Evolutionary conservation across 805 yeast species (phyloP).

Genomic region (Millerozyma miso): DNA sequence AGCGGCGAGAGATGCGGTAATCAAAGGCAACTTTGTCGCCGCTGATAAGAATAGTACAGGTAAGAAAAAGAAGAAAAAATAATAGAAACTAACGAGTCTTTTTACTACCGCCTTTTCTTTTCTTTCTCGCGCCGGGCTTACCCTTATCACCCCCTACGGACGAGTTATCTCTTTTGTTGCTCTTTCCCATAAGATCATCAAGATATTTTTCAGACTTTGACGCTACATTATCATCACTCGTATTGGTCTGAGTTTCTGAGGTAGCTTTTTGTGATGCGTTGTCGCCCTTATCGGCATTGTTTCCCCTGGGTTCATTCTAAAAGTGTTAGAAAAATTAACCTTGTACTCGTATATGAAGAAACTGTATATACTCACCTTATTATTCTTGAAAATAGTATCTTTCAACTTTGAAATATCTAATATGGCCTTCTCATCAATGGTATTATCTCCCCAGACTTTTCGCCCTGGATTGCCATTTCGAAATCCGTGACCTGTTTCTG

Average conservation of each 20-base stretch:
- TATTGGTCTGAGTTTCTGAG: slow-evolving; percentile 5
- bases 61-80: slow-evolving; percentile 26
- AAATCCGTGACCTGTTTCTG: background rate
- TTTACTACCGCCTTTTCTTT: slow-evolving; percentile 9
- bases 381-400: slow-evolving; percentile 2
- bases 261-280: slow-evolving; percentile 6
- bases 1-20: slow-evolving; percentile 79
- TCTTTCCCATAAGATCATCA: slow-evolving; percentile 2
- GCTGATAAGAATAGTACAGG: slow-evolving; percentile 15
- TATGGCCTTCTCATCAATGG: background rate
- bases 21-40: slow-evolving; percentile 52
- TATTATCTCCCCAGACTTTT: slow-evolving; percentile 14
- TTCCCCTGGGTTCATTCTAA: background rate
- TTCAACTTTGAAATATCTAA: slow-evolving; percentile 6
- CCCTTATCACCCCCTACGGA: slow-evolving; percentile 7
- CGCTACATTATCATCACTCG: background rate
- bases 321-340: background rate
- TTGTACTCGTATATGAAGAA: background rate
- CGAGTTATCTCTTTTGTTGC: slow-evolving; percentile 6
- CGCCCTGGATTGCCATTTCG: slow-evolving; percentile 7
- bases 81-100: background rate
- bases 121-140: slow-evolving; percentile 12
- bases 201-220: background rate
- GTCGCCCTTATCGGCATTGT: background rate
- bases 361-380: slow-evolving; percentile 1